Base-by-base conservation (phyloP, 129 eudicot species). In the Lactuca saligna region DNA sequence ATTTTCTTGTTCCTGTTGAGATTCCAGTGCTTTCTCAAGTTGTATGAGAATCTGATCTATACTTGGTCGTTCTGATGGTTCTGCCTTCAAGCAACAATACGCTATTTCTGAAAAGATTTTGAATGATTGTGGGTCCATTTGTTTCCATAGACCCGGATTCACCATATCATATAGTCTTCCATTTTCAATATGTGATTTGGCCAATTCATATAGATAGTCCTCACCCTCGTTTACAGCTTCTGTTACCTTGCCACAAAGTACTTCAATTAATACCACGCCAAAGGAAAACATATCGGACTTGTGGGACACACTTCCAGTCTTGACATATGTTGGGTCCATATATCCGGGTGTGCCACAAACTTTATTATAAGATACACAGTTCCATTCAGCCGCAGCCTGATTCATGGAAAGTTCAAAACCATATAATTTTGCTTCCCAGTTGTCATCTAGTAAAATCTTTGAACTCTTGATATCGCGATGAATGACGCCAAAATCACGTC, bases 361-460 rank as follows among this genome's bases (percentile, higher is more conserved):
- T 44, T 20, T 2, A n/a, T n/a, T n/a, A n/a, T n/a, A n/a, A n/a
- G n/a, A n/a, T n/a, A n/a, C n/a, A n/a, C n/a, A n/a, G 38, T 35
- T 35, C 38, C 38, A 3, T 35, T 35, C 38, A 35, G 38, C 38
- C 4, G 38, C 38, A 3, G 6, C 38, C 38, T 3, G 38, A 35
- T 6, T 65, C 57, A 65, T 12, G 11, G 69, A 65, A 1, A 44
- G 49, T 25, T 65, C 69, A 65, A 65, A 65, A 3, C 69, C 57
- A 17, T 41, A 65, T 65, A 65, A 20, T 44, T 65, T 65, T 55
- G 69, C 41, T 44, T 65, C 57, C 69, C 39, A 65, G 2, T 65
- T 46, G 3, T 65, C 39, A 48, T 65, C 69, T 65, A 65, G 42
- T 25, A 65, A 44, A 16, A 65, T 65, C 3, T 39, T 44, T 42